A percentile compares a stretch with the other conserved stretches of the same genome.
Evolutionary conservation across 2,329 filamentous ascomycete genomes (phyloP).

Genomic region (Alternaria postmessia): DNA sequence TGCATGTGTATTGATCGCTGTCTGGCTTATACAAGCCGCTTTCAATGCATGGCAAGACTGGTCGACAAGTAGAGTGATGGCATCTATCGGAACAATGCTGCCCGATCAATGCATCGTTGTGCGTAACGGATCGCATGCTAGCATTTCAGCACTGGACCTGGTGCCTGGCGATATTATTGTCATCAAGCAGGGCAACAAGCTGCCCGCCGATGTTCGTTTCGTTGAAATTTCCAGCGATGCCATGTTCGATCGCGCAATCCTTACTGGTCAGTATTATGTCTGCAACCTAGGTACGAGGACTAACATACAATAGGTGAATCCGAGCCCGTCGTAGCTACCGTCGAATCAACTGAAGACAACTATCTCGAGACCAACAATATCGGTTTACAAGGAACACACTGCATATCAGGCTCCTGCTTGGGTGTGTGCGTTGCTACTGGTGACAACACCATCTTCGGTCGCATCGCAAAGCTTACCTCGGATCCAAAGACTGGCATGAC

Average conservation of each 20-base stretch:
- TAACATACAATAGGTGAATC: slow-evolving; percentile 64
- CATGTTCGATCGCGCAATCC: slow-evolving; percentile 75
- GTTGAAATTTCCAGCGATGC: slow-evolving; percentile 72
- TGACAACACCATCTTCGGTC: slow-evolving; percentile 76
- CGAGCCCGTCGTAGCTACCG: slow-evolving; percentile 67
- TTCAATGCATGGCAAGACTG: slow-evolving; percentile 73
- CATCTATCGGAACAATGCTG: slow-evolving; percentile 81
- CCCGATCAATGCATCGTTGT: slow-evolving; percentile 74
- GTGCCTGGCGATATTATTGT: slow-evolving; percentile 76
- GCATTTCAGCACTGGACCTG: slow-evolving; percentile 65
- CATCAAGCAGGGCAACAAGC: slow-evolving; percentile 75
- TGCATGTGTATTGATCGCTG: slow-evolving; percentile 74
- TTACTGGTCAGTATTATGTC: slow-evolving; percentile 63
- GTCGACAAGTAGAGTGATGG: slow-evolving; percentile 79
- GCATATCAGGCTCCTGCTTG: slow-evolving; percentile 71
- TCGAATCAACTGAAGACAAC: slow-evolving; percentile 71
- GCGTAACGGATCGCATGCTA: slow-evolving; percentile 64
- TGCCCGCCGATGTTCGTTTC: slow-evolving; percentile 77
- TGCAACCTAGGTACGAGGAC: not conserved
- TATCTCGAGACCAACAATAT: slow-evolving; percentile 81
- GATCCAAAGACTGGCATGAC: slow-evolving; percentile 73
- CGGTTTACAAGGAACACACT: slow-evolving; percentile 81
- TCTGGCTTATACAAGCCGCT: slow-evolving; percentile 67
- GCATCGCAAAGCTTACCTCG: slow-evolving; percentile 76
- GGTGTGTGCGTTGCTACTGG: slow-evolving; percentile 77